These are phyloP conservation scores for Lactarius sanguifluus DNA, from an alignment of 768 basidiomycete genomes.

Conservation along the genomic window DNA sequence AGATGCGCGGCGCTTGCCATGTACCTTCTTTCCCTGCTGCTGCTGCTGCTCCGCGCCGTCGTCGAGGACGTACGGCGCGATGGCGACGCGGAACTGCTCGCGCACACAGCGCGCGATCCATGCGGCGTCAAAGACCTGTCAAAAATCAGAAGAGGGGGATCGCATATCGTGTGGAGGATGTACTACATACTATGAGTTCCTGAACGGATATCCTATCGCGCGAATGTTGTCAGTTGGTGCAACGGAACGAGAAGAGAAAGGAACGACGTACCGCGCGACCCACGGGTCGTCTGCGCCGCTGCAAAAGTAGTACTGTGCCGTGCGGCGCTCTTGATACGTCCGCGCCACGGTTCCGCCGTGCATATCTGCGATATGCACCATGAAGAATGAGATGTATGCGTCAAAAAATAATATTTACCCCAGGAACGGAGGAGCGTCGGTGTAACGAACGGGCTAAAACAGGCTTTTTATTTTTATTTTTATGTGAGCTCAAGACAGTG, in stretches of 20 bases:
- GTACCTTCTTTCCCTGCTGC: neutral
- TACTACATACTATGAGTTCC: neutral
- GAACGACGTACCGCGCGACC: slow-evolving; percentile 18
- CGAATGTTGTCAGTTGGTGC: neutral
- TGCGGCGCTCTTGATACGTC: slow-evolving; percentile 12
- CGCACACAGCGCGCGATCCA: slow-evolving; percentile 6
- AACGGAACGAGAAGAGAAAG: neutral
- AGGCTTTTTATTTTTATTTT: neutral
- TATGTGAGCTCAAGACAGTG: too few relatives aligned
- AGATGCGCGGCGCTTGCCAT: slow-evolving; percentile 6
- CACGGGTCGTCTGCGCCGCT: slow-evolving; percentile 21
- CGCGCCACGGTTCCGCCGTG: slow-evolving; percentile 22
- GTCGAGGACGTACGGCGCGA: slow-evolving; percentile 5
- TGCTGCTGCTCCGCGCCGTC: too few relatives aligned
- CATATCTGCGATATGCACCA: slow-evolving; percentile 2
- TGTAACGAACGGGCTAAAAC: neutral
- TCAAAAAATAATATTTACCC: neutral
- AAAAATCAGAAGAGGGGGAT: neutral
- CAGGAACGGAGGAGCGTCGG: neutral
- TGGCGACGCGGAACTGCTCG: slow-evolving; percentile 2
- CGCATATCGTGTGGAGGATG: neutral
- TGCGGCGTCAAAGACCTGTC: slow-evolving; percentile 11
- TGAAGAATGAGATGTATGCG: neutral
- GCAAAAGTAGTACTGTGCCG: slow-evolving; percentile 22
- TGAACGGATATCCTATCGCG: neutral